phyloP scores from a whole-genome alignment of 2,329 filamentous ascomycete genomes.

The Dothidotthia symphoricarpi region DNA sequence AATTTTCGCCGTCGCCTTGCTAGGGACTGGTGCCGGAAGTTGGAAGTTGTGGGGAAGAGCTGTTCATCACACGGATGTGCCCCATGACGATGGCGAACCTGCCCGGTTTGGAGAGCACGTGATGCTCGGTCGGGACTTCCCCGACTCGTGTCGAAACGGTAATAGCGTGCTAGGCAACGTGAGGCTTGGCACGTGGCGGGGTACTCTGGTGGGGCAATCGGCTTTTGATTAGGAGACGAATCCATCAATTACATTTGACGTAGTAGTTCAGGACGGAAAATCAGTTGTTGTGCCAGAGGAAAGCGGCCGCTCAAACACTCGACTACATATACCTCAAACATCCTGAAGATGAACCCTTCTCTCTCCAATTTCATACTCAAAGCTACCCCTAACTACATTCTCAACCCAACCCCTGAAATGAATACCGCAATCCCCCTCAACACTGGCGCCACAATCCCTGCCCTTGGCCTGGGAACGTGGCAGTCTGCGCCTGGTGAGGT shows the following conservation, averaged over 20 bases:
- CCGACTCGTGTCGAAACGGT: constrained; percentile 15
- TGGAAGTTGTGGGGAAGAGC: constrained; percentile 4
- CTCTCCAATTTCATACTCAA: constrained; percentile 44
- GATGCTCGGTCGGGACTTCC: constrained; percentile 20
- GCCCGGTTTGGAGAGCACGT: constrained; percentile 9
- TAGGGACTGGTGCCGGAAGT: constrained; percentile 5
- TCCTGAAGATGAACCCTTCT: constrained; percentile 38
- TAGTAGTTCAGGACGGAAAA: constrained; percentile 9
- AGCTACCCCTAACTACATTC: constrained; percentile 36
- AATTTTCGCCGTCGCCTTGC: constrained; percentile 31
- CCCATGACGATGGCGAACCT: constrained; percentile 19
- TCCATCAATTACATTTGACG: constrained; percentile 34
- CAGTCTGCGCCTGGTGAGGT: constrained; percentile 47
- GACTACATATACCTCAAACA: constrained; percentile 28
- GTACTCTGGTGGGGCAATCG: constrained; percentile 24
- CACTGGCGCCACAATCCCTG: constrained; percentile 43
- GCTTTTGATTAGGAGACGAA: constrained; percentile 26
- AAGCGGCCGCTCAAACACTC: constrained; percentile 2
- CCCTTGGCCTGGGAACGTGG: constrained; percentile 43
- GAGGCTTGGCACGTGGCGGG: constrained; percentile 13
- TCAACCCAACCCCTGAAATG: constrained; percentile 41
- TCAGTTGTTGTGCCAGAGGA: too few relatives aligned
- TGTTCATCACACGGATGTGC: constrained; percentile 15
- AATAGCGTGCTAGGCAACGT: constrained; percentile 12
- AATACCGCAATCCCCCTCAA: constrained; percentile 42